phyloP scores from a whole-genome alignment of 1,284 basidiomycete species.

The Ganoderma sp. region DNA sequence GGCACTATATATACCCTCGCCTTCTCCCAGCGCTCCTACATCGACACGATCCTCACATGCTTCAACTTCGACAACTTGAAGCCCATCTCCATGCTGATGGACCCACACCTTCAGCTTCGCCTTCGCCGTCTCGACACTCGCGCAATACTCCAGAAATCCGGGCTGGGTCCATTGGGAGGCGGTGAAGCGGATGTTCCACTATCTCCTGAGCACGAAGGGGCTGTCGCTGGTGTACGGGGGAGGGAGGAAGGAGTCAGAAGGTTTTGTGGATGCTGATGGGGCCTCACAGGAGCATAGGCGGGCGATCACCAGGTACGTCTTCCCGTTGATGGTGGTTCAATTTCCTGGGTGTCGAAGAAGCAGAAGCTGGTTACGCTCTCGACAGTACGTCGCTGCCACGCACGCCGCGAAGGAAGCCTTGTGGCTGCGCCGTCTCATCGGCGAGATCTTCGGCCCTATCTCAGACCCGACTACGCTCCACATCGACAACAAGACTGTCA shows the following conservation, averaged over 20 bases:
- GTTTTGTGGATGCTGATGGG: slow-evolving; percentile 22
- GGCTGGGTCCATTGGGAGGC: too few species aligned
- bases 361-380: slow-evolving; percentile 37
- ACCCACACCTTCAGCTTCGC: slow-evolving; percentile 26
- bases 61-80: slow-evolving; percentile 38
- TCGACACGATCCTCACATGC: slow-evolving; percentile 34
- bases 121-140: slow-evolving; percentile 14
- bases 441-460: slow-evolving; percentile 27
- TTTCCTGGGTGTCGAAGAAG: slow-evolving; percentile 43
- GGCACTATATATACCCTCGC: slow-evolving; percentile 29
- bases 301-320: slow-evolving; percentile 40
- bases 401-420: slow-evolving; percentile 34
- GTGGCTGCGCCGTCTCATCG: slow-evolving; percentile 34
- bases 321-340: slow-evolving; percentile 35
- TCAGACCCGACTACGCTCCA: not conserved
- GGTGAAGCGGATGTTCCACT: slow-evolving; percentile 21
- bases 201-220: slow-evolving; percentile 20
- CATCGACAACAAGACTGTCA: slow-evolving; percentile 42
- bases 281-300: slow-evolving; percentile 29
- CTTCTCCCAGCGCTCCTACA: slow-evolving; percentile 38
- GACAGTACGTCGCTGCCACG: slow-evolving; percentile 33
- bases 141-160: slow-evolving; percentile 8
- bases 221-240: slow-evolving; percentile 11
- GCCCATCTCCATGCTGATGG: slow-evolving; percentile 34
- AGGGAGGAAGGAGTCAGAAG: not conserved